These are phyloP conservation scores for Cucumis melo DNA, from an alignment of 306 rosid genomes.

Conservation along the genomic window DNA sequence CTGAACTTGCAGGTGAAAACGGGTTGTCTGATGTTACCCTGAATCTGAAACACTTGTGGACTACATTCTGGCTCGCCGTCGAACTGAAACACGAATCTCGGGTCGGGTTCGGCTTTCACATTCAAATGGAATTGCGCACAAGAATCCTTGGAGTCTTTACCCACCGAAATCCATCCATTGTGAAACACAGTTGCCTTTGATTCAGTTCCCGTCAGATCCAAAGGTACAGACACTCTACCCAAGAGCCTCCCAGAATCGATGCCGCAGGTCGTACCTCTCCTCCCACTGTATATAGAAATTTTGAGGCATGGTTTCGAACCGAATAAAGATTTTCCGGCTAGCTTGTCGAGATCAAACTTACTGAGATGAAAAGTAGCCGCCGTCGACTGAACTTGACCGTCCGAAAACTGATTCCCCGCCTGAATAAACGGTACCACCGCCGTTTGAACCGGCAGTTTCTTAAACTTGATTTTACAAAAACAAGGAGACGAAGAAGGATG, in stretches of 20 bases:
- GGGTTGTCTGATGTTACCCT: conserved; percentile 53
- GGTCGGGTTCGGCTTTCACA: conserved; percentile 60
- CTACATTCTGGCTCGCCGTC: conserved; percentile 74
- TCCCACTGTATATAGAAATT: conserved; percentile 50
- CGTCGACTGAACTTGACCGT: conserved; percentile 17
- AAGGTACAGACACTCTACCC: conserved; percentile 36
- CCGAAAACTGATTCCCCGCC: conserved; percentile 24
- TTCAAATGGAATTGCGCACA: conserved; percentile 58
- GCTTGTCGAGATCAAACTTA: conserved; percentile 37
- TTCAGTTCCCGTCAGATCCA: conserved; percentile 37
- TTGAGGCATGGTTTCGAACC: conserved; percentile 25
- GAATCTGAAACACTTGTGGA: conserved; percentile 64
- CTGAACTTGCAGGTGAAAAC: conserved; percentile 69
- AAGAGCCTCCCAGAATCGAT: conserved; percentile 42
- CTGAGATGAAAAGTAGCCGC: conserved; percentile 62
- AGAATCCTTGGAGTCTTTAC: conserved; percentile 35
- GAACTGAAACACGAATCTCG: conserved; percentile 59
- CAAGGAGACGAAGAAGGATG: conserved; percentile 70
- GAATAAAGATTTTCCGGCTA: conserved; percentile 32
- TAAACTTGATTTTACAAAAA: conserved; percentile 59
- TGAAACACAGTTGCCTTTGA: conserved; percentile 29
- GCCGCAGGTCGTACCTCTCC: conserved; percentile 50
- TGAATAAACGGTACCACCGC: conserved; percentile 48
- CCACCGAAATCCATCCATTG: conserved; percentile 56
- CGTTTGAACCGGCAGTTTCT: conserved; percentile 41